Evolutionary conservation across 306 rosid genomes (phyloP), one percentile per base, ranked within the genome.

Genomic region (Trifolium pratense): DNA sequence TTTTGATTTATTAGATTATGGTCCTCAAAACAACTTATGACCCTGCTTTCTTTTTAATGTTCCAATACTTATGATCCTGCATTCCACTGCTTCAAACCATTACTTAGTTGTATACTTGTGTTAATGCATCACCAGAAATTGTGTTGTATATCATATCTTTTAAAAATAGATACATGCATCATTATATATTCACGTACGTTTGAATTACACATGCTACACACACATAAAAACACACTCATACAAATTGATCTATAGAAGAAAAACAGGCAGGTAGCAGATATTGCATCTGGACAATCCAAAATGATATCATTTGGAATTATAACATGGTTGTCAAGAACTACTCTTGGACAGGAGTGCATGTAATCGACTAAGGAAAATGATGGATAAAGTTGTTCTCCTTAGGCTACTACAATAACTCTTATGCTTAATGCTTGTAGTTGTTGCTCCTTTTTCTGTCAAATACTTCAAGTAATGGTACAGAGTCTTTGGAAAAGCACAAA

Each of bases 361-460:
- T 9, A 43, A 18, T 21, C 6, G 4, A 64, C 16, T 39, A 21
- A 31, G 62, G 43, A 66, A 55, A 37, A 71, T 63, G 68, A 31
- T 55, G 42, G 70, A 74, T 70, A 42, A 53, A 71, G n/a, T 25
- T 48, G 20, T 37, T 75, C 31, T 75, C 67, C 48, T 55, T 55
- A 53, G 52, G n/a, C 65, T 60, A 56, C 45, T 29, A 55, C 36
- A 26, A 23, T 80, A 69, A 6, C 62, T 39, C 23, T 23, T 49
- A 70, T 12, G 18, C 71, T 42, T 32, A 51, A 72, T 63, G 45
- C 39, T 59, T 62, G 58, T 53, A 76, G 72, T 58, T 43, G 58
- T n/a, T 39, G 75, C 60, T 61, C 37, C 72, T 75, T 76, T 78
- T 85, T 59, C 78, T 57, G 42, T 70, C 60, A 85, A 78, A 51